These are phyloP conservation scores for Xylariaceae sp. DNA, from an alignment of 2,329 filamentous ascomycete genomes.

Conservation along the genomic window DNA sequence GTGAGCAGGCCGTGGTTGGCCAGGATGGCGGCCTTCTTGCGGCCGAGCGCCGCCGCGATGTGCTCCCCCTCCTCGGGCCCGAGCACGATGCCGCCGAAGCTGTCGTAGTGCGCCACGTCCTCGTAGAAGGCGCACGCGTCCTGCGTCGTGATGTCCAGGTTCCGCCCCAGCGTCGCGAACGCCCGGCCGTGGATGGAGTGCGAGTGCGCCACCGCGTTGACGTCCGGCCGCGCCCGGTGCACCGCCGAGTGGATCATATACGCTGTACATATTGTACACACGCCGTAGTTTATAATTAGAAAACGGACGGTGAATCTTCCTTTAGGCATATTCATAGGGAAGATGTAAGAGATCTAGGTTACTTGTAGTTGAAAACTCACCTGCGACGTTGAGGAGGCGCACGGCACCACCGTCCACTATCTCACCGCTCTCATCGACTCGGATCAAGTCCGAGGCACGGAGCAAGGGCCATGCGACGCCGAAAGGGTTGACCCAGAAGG, in stretches of 20 bases:
- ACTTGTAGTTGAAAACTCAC: conserved; percentile 8
- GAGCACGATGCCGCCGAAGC: conserved; percentile 48
- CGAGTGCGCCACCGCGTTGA: conserved; percentile 49
- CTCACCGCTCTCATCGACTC: conserved; percentile 54
- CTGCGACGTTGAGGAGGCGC: conserved; percentile 31
- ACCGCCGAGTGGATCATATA: conserved; percentile 50
- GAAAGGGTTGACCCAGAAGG: conserved; percentile 65
- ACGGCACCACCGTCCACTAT: conserved; percentile 57
- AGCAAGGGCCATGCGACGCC: conserved; percentile 58
- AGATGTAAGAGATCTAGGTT: not conserved
- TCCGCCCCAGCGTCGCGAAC: conserved; percentile 56
- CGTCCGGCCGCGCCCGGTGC: conserved; percentile 49
- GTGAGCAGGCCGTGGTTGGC: conserved; percentile 52
- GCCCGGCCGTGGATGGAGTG: conserved; percentile 50
- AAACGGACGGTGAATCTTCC: too few species aligned
- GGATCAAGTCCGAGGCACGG: conserved; percentile 61
- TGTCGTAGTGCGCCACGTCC: conserved; percentile 40
- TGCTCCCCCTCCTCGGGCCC: conserved; percentile 44
- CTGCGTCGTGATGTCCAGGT: conserved; percentile 60
- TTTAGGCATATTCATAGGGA: not conserved
- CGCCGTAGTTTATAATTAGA: too few species aligned
- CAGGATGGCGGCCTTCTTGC: conserved; percentile 47
- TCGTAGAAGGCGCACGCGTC: conserved; percentile 57
- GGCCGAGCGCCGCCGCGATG: conserved; percentile 43
- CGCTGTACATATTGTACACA: conserved; percentile 16